Percentiles rank a stretch among this genome's conserved stretches.
These are phyloP conservation scores for Trichoderma sp. DNA, from an alignment of 2,329 filamentous ascomycete genomes.

Conservation along the genomic window DNA sequence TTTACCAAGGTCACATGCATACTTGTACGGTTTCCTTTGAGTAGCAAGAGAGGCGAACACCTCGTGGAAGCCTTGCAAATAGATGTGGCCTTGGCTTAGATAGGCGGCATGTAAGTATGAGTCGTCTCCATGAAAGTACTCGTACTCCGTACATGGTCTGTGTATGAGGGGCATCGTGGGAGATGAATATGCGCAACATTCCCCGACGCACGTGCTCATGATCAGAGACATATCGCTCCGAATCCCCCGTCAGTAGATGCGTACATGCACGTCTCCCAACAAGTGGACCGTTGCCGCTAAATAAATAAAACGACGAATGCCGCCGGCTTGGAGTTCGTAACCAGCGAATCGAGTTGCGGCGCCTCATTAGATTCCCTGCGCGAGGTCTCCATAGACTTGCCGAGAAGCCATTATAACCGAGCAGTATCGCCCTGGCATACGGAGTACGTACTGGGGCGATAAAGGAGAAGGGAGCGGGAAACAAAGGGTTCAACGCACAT, in stretches of 20 bases:
- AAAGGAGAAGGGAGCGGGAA: background rate
- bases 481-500: background rate
- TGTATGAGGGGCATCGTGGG: background rate
- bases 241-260: background rate
- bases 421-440: background rate
- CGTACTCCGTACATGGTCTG: background rate
- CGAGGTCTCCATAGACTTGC: background rate
- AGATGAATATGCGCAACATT: background rate
- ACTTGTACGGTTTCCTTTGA: background rate
- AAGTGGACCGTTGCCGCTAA: background rate
- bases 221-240: background rate
- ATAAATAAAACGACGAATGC: background rate
- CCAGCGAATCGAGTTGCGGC: background rate
- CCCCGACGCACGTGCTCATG: background rate
- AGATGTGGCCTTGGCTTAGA: background rate
- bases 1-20: background rate
- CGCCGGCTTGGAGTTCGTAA: background rate
- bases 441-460: background rate
- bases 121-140: background rate
- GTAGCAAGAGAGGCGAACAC: background rate
- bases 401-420: background rate
- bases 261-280: background rate
- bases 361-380: background rate
- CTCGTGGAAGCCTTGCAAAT: background rate
- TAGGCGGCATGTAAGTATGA: background rate